These are phyloP conservation scores for Fusarium caatingaense DNA, from an alignment of 2,329 filamentous ascomycete genomes.

Conservation along the genomic window DNA sequence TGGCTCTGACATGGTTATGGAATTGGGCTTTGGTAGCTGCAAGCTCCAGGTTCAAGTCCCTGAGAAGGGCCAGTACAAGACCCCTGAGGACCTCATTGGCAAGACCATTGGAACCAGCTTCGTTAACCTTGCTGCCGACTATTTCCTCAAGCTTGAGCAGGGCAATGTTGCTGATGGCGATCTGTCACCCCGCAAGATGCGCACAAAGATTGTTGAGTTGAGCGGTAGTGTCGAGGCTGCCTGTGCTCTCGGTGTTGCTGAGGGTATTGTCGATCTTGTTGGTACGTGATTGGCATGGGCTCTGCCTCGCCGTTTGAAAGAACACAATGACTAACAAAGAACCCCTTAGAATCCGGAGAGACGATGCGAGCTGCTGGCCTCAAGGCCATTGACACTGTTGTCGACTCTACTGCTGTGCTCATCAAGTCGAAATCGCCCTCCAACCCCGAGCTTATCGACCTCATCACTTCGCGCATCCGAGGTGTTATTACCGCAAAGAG, in stretches of 20 bases:
- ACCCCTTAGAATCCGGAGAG: slow-evolving; percentile 84
- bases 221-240: slow-evolving; percentile 98
- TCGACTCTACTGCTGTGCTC: slow-evolving; percentile 87
- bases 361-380: slow-evolving; percentile 97
- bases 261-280: slow-evolving; percentile 97
- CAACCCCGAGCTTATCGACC: slow-evolving; percentile 81
- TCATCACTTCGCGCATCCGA: slow-evolving; percentile 87
- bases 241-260: slow-evolving; percentile 93
- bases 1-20: slow-evolving; percentile 86
- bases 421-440: slow-evolving; percentile 90
- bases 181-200: slow-evolving; percentile 64
- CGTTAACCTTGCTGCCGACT: slow-evolving; percentile 82
- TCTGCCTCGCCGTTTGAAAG: neutral
- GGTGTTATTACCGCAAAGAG: slow-evolving; percentile 96
- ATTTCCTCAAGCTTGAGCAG: slow-evolving; percentile 83
- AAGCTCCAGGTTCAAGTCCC: slow-evolving; percentile 98
- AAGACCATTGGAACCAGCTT: slow-evolving; percentile 98
- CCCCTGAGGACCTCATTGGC: slow-evolving; percentile 83
- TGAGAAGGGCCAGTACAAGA: slow-evolving; percentile 78
- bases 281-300: slow-evolving; percentile 70
- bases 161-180: slow-evolving; percentile 56
- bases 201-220: slow-evolving; percentile 91
- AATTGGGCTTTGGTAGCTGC: slow-evolving; percentile 90
- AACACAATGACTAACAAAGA: slow-evolving; percentile 25
- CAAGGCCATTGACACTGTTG: slow-evolving; percentile 92